Base-by-base conservation (phyloP, 441 rosid species). In the Croton setiger region DNA sequence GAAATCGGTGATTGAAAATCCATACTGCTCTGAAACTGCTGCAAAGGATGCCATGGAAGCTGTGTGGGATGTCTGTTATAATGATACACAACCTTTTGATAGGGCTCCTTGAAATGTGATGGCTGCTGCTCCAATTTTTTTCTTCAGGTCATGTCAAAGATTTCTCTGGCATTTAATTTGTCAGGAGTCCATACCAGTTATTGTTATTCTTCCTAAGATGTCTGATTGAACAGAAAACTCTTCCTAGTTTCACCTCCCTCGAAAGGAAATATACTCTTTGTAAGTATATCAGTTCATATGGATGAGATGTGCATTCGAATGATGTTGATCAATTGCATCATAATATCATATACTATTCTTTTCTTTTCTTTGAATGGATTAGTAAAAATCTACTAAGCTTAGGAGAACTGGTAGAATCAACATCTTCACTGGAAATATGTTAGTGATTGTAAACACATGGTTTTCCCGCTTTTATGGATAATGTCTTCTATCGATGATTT, bases 31-130 rank as follows among this genome's bases (percentile, higher is more conserved):
- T 14, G 84, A 85, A 74, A 82, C 84, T 14, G 93, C 92, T 44
- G 88, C 96, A 14, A 87, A 75, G 82, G 94, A 90, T 59, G 96
- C 98, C 4, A 86, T 95, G 89, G 94, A 95, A 75, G 99, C 95
- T 2, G 89, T 89, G 20, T 95, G 97, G 99, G 97, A 90, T 77
- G 78, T 84, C 68, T 95, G 98, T 81, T 95, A 92, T 81, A 92
- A 92, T 64, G 99, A 95, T 68, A 90, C 99, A 57, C 67, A 84
- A 68, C 99, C 98, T 62, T 95, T 95, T 68, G 97, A 95, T 64
- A 87, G 97, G 82, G 97, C 95, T 83, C 99, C 98, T 48, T 95
- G 80, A 87, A 73, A 53, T 56, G n/a, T 10, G 53, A 3, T 54
- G 39, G 58, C 47, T 52, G 64, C 71, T 57, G 18, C 57, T 59